phyloP scores from a whole-genome alignment of 148 eudicot genomes.

The Vaccinium myrtillus region DNA sequence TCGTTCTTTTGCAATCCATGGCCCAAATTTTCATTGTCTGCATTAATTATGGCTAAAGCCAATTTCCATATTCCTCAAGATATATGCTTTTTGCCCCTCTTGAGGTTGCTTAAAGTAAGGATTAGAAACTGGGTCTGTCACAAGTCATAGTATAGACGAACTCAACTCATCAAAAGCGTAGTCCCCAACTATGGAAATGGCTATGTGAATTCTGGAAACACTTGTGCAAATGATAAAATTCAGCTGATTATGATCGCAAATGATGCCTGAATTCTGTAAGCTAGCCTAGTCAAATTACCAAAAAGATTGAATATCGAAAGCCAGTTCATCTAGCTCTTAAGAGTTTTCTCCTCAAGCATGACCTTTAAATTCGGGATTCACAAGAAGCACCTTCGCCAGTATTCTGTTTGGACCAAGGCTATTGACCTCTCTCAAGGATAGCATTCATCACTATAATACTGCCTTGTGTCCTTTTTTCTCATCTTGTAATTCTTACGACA shows the following conservation, averaged over 20 bases:
- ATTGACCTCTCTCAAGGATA: neutral
- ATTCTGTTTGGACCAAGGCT: too few species aligned
- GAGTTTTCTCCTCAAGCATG: too few species aligned
- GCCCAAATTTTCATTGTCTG: neutral
- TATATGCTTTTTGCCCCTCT: too few species aligned
- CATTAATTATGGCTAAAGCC: too few species aligned
- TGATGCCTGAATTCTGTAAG: neutral
- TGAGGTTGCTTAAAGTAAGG: too few species aligned
- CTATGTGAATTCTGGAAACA: too few species aligned
- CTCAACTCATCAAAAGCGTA: neutral
- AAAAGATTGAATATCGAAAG: too few species aligned
- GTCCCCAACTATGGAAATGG: neutral
- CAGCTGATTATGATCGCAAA: neutral
- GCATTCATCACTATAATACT: neutral
- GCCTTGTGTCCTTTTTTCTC: neutral
- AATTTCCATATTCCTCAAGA: too few species aligned
- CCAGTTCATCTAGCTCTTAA: too few species aligned
- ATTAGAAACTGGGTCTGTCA: neutral
- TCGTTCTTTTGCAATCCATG: neutral
- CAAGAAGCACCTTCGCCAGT: neutral
- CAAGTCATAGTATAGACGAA: neutral
- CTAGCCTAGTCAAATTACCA: too few species aligned
- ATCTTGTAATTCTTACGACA: neutral
- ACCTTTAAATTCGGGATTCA: neutral
- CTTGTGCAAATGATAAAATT: neutral